Percentiles rank a stretch among this genome's conserved stretches.
Evolutionary conservation across 2,329 filamentous ascomycete species (phyloP).

Genomic region (Albifimbria verrucaria): DNA sequence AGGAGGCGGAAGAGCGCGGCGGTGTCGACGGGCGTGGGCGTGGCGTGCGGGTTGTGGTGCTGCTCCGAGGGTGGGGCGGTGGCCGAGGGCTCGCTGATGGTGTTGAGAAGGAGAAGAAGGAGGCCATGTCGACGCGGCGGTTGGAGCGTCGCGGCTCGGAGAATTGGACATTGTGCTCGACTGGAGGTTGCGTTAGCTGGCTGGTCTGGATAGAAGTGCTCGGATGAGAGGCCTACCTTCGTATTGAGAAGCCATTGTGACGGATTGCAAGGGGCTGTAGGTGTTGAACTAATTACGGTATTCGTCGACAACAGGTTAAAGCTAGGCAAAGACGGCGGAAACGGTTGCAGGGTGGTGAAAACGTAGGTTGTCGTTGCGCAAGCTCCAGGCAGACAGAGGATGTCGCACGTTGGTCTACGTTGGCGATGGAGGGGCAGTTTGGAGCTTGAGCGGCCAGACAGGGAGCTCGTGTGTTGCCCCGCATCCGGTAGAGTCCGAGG

Average conservation of each 20-base stretch:
- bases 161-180: conserved; percentile 61
- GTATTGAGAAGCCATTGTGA: conserved; percentile 54
- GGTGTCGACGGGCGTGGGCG: conserved; percentile 58
- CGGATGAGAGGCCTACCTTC: conserved; percentile 38
- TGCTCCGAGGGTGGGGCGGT: conserved; percentile 27
- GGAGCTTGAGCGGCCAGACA: too few relatives aligned
- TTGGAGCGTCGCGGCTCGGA: conserved; percentile 33
- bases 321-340: too few relatives aligned
- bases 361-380: conserved; percentile 1
- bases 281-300: too few relatives aligned
- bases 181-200: conserved; percentile 30
- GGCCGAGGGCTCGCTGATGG: conserved; percentile 39
- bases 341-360: background rate
- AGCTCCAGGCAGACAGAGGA: conserved; percentile 4
- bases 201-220: conserved; percentile 2
- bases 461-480: too few relatives aligned
- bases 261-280: too few relatives aligned
- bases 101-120: conserved; percentile 56
- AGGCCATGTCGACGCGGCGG: conserved; percentile 62
- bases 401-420: conserved; percentile 2
- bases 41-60: conserved; percentile 53
- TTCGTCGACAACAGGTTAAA: too few relatives aligned
- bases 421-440: background rate
- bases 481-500: too few relatives aligned
- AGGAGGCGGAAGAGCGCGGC: conserved; percentile 56